Base-by-base conservation (phyloP, 768 basidiomycete genomes). In the Hygrophorus russula region DNA sequence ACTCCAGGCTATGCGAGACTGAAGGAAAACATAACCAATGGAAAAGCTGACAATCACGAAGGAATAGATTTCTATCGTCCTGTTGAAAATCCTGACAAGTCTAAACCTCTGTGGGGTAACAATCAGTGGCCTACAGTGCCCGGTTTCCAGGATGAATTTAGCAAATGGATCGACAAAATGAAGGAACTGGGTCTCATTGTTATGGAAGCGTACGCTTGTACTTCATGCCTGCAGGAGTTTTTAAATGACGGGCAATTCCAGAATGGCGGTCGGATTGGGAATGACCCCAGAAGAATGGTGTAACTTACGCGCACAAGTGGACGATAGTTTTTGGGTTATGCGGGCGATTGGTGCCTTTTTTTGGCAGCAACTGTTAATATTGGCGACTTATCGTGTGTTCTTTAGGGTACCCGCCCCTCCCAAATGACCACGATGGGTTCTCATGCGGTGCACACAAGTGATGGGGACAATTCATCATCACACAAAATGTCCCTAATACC, bases 401-500 rank as follows among this genome's bases (percentile, higher is more conserved):
- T 36, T 30, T 41, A 86, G 84, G 89, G 3, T 96, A 96, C 55
- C 92, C 92, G 2, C 87, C 86, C 1, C 70, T 96, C 15, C 86
- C 90, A 0, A 65, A 74, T 24, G 75, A 80, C 37, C 73, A 86
- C 42, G 80, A 88, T 29, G 90, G 91, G 2, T 76, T 85, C 56
- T 90, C 87, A 12, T 94, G 91, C 53, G 91, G 91, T 19, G 85
- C 84, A 18, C 91, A 96, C 64, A 90, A 82, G 88, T 89, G 54
- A 51, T 56, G 12, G 15, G 10, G 11, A 42, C 2, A 18, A 15
- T 12, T 28, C 13, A 24, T 36, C 30, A 15, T 41, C 10, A 33
- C 9, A 7, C 17, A 1, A 8, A 31, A 41, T 36, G 51, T 38
- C 12, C 31, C 39, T 20, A 8, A 49, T 50, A 34, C 13, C 34